Percentiles rank a stretch among this genome's conserved stretches.
These are phyloP conservation scores for Rhazya stricta DNA, from an alignment of 257 asterid genomes.

Conservation along the genomic window DNA sequence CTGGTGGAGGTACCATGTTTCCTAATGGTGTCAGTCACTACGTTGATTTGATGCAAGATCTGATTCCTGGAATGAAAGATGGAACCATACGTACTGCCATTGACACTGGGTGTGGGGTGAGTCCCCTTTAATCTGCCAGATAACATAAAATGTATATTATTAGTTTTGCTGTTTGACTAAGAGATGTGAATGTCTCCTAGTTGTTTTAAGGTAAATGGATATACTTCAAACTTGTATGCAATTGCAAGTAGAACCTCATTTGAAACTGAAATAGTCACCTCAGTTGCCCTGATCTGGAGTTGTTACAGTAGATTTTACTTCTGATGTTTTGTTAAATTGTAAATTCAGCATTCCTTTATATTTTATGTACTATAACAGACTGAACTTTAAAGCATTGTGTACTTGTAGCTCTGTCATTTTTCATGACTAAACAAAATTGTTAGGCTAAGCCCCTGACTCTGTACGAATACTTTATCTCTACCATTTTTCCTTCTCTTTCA, in stretches of 20 bases:
- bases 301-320: neutral
- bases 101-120: slow-evolving; percentile 99
- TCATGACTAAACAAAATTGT: neutral
- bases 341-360: neutral
- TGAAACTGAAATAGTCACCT: neutral
- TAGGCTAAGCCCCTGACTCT: neutral
- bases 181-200: no score
- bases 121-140: slow-evolving; percentile 21
- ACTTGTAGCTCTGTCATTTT: neutral
- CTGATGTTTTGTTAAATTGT: neutral
- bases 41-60: slow-evolving; percentile 74
- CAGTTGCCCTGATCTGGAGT: neutral
- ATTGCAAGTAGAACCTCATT: neutral
- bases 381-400: neutral
- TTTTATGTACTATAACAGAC: neutral
- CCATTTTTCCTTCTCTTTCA: no score
- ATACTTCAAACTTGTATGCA: neutral
- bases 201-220: neutral
- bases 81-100: slow-evolving; percentile 88
- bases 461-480: neutral
- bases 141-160: neutral
- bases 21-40: slow-evolving; percentile 85
- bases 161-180: no score
- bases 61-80: slow-evolving; percentile 91
- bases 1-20: slow-evolving; percentile 99